Evolutionary conservation across 2,329 filamentous ascomycete species (phyloP), one percentile per base, ranked within the genome.

Genomic region (Fusarium nelsonii): DNA sequence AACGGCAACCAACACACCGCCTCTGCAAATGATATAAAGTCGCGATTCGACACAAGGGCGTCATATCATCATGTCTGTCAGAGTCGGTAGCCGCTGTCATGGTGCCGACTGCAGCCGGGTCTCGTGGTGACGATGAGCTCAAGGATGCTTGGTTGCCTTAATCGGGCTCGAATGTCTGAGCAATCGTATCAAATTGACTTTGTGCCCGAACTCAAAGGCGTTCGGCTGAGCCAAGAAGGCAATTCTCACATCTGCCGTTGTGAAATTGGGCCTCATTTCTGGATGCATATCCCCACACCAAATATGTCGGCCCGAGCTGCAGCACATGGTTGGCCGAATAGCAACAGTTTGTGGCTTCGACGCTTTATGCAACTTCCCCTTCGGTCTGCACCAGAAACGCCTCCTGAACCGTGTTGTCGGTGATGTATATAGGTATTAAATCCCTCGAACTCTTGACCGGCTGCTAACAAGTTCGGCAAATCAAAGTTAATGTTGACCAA

Each of bases 401-500:
- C 68, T 53, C 54, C 58, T 55, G 51, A 63, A 71, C 69, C 69
- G 51, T 37, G 37, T 69, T 41, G 62, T 71, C 69, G 69, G 69
- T 71, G 69, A 55, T 53, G 40, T 65, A 51, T 46, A 51, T 43
- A 52, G 45, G 15, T 40, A 46, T 51, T 55, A 58, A 58, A 64
- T 57, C 50, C 58, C 58, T 65, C 58, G 43, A 65, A 23, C 37
- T 70, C 58, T 68, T 70, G 65, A 71, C 69, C 69, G 69, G 69
- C 65, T 72, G 52, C 44, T 39, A 58, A 63, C 55, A 33, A 8
- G 46, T 45, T 50, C 44, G 43, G 53, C 69, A 70, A 71, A 72
- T 71, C 37, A 51, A 36, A 64, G 51, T 30, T 39, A 26, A 40
- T 44, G 52, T 54, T 71, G 65, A 46, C 65, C 62, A 71, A 56